phyloP scores from a whole-genome alignment of 2,329 filamentous ascomycete genomes.

The Phialophora chinensis region DNA sequence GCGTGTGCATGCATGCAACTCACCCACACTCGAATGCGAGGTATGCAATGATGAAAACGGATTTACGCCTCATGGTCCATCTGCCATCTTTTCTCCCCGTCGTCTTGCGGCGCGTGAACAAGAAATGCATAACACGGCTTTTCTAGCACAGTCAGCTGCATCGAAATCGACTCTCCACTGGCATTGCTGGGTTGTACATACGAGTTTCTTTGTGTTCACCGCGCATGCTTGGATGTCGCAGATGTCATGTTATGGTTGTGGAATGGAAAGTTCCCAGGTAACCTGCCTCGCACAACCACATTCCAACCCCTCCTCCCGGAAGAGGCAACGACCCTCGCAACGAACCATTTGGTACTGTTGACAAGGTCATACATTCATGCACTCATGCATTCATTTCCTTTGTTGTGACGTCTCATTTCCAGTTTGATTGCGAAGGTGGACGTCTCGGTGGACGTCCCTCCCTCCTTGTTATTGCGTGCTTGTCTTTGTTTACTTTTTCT shows the following conservation, averaged over 20 bases:
- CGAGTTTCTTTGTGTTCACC: background rate
- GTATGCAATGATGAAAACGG: background rate
- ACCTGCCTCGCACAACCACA: background rate
- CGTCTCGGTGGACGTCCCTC: no score
- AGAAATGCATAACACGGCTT: background rate
- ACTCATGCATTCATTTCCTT: background rate
- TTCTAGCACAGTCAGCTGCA: background rate
- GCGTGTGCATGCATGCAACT: no score
- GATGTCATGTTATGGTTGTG: background rate
- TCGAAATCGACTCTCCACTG: background rate
- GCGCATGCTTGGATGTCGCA: no score
- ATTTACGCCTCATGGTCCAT: background rate
- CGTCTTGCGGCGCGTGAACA: background rate
- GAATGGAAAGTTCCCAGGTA: background rate
- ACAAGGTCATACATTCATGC: no score
- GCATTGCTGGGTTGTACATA: background rate
- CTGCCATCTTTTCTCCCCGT: background rate
- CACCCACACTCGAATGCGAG: no score
- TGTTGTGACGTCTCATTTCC: background rate
- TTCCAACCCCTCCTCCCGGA: background rate
- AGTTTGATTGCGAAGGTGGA: background rate
- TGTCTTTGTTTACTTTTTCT: background rate
- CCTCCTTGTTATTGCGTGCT: background rate
- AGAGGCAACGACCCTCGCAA: constrained; percentile 2
- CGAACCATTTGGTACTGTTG: background rate